Evolutionary conservation across 139 green algal species (phyloP).

Genomic region (Chlamydomonas sphaeroides): DNA sequence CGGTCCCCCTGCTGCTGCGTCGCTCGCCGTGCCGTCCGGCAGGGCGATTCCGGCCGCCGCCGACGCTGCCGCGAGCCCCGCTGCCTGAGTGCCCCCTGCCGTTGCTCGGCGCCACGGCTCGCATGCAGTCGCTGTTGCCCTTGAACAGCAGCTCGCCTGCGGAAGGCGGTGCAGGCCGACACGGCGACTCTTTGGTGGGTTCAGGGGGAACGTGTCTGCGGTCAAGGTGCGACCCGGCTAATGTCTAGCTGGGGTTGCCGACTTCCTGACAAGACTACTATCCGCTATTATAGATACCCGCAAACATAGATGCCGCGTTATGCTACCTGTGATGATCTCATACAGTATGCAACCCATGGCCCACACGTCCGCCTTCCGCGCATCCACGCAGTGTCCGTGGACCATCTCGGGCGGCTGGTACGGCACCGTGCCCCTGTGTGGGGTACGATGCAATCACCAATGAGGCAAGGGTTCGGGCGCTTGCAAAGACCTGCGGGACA

Average conservation of each 20-base stretch:
- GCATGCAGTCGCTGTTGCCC: constrained; percentile 31
- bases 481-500: too few species aligned
- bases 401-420: constrained; percentile 50
- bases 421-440: constrained; percentile 33
- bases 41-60: background rate
- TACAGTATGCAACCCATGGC: constrained; percentile 85
- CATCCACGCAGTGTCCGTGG: constrained; percentile 29
- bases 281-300: too few species aligned
- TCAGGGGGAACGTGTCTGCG: too few species aligned
- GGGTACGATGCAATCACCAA: too few species aligned
- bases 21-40: background rate
- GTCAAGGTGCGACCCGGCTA: too few species aligned
- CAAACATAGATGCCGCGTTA: too few species aligned
- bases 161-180: too few species aligned
- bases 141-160: constrained; percentile 56
- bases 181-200: too few species aligned
- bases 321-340: constrained; percentile 85
- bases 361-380: constrained; percentile 80
- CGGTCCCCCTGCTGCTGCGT: background rate
- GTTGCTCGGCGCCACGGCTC: background rate
- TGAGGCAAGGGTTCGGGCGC: too few species aligned
- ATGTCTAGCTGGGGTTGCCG: too few species aligned
- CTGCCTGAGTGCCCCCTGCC: background rate
- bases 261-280: too few species aligned
- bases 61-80: background rate